Evolutionary conservation across 1,139 yeast species (phyloP).

Genomic region (Taiozyma onychis): DNA sequence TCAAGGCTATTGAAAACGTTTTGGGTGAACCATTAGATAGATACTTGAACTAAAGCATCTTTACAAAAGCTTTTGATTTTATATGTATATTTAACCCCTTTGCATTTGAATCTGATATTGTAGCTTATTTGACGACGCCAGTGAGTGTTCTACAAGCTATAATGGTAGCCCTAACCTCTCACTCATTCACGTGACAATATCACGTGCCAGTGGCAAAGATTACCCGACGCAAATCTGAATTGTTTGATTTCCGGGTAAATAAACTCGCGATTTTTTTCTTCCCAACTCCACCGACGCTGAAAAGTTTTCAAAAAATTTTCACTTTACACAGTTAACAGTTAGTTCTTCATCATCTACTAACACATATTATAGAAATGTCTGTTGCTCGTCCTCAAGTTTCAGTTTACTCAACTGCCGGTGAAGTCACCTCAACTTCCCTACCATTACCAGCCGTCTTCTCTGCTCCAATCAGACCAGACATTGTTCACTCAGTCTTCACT

Average conservation of each 20-base stretch:
- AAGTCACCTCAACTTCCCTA: constrained; percentile 75
- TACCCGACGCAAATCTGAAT: no score
- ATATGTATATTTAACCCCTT: not conserved
- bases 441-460: constrained; percentile 98
- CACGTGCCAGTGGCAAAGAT: no score
- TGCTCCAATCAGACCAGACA: constrained; percentile 99
- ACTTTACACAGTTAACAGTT: not conserved
- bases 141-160: no score
- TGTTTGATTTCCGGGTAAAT: not conserved
- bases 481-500: constrained; percentile 98
- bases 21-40: constrained; percentile 93
- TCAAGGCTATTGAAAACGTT: constrained; percentile 84
- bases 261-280: not conserved
- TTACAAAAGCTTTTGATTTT: not conserved
- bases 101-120: not conserved
- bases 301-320: constrained; percentile 8
- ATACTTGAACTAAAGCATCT: constrained; percentile 47
- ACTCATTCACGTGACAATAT: no score
- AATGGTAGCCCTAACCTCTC: no score
- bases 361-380: constrained; percentile 21
- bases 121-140: not conserved
- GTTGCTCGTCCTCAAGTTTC: constrained; percentile 91
- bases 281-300: not conserved
- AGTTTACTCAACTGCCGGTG: constrained; percentile 86
- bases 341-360: constrained; percentile 13